These are phyloP conservation scores for Ricinus communis DNA, from an alignment of 345 rosid genomes.

Conservation along the genomic window DNA sequence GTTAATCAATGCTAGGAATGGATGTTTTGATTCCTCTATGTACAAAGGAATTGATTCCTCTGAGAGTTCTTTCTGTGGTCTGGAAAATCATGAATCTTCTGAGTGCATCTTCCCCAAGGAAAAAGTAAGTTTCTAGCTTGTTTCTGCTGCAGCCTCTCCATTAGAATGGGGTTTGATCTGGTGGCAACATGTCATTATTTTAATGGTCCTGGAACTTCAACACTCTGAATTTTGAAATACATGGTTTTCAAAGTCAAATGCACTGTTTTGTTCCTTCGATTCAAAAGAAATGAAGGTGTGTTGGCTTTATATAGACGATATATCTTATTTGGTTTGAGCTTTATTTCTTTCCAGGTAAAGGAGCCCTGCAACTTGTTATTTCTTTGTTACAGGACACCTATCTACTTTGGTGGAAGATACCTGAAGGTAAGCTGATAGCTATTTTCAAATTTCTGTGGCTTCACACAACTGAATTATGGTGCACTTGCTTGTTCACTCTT, in stretches of 20 bases:
- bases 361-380: constrained; percentile 69
- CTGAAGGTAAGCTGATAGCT: constrained; percentile 55
- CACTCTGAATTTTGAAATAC: not conserved
- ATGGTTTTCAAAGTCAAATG: not conserved
- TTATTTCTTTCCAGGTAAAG: constrained; percentile 41
- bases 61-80: constrained; percentile 20
- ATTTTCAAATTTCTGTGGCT: not conserved
- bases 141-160: not conserved
- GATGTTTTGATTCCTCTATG: constrained; percentile 13
- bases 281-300: not conserved
- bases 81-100: constrained; percentile 34
- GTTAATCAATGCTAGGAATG: constrained; percentile 13
- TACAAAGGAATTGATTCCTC: not conserved
- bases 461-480: too few relatives aligned
- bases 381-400: constrained; percentile 58
- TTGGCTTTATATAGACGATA: constrained; percentile 2
- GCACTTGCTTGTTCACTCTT: too few relatives aligned
- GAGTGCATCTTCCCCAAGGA: constrained; percentile 28
- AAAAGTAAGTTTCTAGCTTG: constrained; percentile 39
- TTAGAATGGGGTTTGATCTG: not conserved
- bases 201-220: constrained; percentile 15
- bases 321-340: constrained; percentile 9
- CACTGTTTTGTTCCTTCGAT: not conserved
- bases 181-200: not conserved
- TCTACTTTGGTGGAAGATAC: constrained; percentile 89